phyloP scores from a whole-genome alignment of 257 asterid species.

The Solanum commersonii region DNA sequence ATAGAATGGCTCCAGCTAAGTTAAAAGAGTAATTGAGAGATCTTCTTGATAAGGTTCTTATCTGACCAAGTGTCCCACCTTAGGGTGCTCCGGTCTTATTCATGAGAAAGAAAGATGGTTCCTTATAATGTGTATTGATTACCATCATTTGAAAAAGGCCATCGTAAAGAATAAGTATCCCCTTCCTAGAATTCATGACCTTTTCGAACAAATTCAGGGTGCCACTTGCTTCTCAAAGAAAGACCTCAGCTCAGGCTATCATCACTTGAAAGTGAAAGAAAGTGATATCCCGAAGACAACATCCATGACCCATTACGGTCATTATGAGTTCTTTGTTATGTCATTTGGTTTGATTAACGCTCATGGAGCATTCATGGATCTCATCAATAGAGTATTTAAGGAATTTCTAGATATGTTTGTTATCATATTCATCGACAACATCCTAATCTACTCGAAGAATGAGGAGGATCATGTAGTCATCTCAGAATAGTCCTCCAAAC shows the following conservation, averaged over 20 bases:
- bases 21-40: background rate
- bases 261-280: background rate
- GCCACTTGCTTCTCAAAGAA: background rate
- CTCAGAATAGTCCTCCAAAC: background rate
- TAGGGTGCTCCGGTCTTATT: background rate
- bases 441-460: background rate
- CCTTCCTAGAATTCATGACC: background rate
- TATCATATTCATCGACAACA: background rate
- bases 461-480: background rate
- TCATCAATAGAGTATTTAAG: background rate
- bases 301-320: background rate
- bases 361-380: background rate
- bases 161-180: background rate
- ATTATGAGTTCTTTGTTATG: background rate
- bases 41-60: background rate
- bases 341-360: background rate
- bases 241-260: background rate
- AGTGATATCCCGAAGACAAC: background rate
- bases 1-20: background rate
- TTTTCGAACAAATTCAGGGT: background rate
- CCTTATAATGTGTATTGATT: background rate
- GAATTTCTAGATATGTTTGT: too few relatives aligned
- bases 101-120: background rate
- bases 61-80: background rate
- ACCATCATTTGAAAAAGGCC: background rate